Evolutionary conservation across 2,329 filamentous ascomycete genomes (phyloP).

Genomic region (Capronia coronata): DNA sequence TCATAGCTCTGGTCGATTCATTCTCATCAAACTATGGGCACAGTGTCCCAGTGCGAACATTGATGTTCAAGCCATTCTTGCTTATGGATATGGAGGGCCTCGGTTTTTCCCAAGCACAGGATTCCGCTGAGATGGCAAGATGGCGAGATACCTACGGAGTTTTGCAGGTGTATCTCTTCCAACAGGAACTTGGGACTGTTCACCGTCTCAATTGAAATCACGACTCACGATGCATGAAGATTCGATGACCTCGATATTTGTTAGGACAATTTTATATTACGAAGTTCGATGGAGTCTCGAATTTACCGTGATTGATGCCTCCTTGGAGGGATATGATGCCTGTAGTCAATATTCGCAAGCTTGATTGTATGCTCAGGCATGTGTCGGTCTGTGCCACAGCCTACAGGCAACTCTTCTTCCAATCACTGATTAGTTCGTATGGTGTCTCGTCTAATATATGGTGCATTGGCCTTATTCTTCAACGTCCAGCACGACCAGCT

Average conservation of each 20-base stretch:
- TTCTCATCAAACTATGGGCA: slow-evolving; percentile 87
- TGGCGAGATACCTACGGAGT: neutral
- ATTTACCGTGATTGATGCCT: neutral
- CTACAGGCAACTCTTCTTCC: no score
- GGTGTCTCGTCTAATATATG: no score
- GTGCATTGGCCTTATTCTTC: no score
- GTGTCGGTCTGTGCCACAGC: no score
- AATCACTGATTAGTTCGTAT: no score
- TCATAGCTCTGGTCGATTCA: slow-evolving; percentile 58
- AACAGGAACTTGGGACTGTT: no score
- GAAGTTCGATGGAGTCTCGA: neutral
- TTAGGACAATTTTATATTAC: neutral
- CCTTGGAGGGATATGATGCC: no score
- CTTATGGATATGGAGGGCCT: slow-evolving; percentile 54
- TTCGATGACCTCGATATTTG: neutral
- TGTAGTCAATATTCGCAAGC: no score
- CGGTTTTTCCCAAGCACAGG: slow-evolving; percentile 71
- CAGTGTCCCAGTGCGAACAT: slow-evolving; percentile 70
- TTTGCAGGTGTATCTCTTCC: neutral
- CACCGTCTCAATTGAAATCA: no score
- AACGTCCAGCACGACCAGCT: no score
- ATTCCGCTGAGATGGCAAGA: slow-evolving; percentile 42
- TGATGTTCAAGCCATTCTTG: slow-evolving; percentile 79
- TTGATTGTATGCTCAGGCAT: no score
- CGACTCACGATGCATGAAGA: no score